Evolutionary conservation across 2,329 filamentous ascomycete species (phyloP), one percentile per base, ranked within the genome.

Genomic region (Epicoccum nigrum): DNA sequence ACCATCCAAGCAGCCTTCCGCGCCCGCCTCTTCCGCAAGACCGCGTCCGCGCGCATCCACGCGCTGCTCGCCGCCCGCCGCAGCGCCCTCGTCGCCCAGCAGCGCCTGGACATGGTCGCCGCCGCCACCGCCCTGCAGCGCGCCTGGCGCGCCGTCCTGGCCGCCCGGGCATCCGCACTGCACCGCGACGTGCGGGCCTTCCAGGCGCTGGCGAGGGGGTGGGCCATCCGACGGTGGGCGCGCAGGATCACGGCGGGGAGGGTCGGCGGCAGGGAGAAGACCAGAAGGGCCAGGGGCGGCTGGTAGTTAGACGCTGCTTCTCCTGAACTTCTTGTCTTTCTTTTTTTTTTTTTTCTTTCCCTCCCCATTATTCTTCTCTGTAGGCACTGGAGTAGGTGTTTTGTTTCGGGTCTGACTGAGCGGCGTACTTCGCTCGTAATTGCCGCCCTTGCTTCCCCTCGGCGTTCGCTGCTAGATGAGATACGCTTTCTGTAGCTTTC

Each of bases 1-100:
- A 73, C 73, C 0, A 76, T 87, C 13, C 83, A 86, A 62, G 71
- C 72, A 13, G 74, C 75, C 6, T 86, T 79, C 73, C 78, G 83
- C 15, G 37, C 52, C 4, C 60, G 60, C 45, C 46, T 70, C n/a
- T 48, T 64, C 9, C 68, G 74, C 21, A 56, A 63, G 15, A 58
- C 57, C 9, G 58, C 69, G 1, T 55, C 63, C 6, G 63, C 65
- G 31, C 73, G 76, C 6, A 64, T 79, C 16, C 56, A 60, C 4
- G 60, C 76, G 7, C 68, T 78, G 62, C 67, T 69, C 11, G 45
- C 81, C 11, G 79, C 79, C 15, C 62, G 82, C 80, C 55, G 76
- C 77, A 2, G 66, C 62, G 1, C 23, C 3, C 23, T 25, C 23
- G 77, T 82, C 1, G 80, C 81, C 19, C 70, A 74, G 52, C 71